Evolutionary conservation across 2,329 filamentous ascomycete genomes (phyloP).

Genomic region (Hymenoscyphus scutula): DNA sequence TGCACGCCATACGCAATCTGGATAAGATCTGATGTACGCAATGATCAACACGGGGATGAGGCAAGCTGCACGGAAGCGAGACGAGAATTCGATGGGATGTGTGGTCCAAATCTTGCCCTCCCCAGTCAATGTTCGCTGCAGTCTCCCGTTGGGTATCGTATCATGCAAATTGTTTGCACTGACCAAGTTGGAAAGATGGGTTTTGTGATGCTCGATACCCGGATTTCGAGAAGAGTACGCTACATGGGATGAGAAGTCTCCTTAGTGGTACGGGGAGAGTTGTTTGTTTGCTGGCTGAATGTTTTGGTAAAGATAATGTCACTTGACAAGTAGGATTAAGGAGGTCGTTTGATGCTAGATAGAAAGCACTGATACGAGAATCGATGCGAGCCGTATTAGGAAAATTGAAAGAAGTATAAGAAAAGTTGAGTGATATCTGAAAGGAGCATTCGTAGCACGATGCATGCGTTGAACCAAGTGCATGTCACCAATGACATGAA

Average conservation of each 20-base stretch:
- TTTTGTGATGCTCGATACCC: not conserved
- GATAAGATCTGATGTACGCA: conserved; percentile 4
- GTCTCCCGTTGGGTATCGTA: not conserved
- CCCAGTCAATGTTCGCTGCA: not conserved
- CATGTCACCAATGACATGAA: conserved; percentile 2
- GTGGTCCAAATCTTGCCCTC: conserved; percentile 4
- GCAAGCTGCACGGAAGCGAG: not conserved
- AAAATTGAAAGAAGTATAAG: not conserved
- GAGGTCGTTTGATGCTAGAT: not conserved
- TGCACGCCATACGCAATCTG: conserved; percentile 1
- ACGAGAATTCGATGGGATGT: not conserved
- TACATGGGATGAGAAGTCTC: conserved; percentile 6
- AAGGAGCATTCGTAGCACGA: not conserved
- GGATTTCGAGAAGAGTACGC: not conserved
- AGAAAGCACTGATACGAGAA: not conserved
- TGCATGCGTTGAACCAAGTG: not conserved
- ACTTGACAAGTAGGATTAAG: not conserved
- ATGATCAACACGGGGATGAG: conserved; percentile 3
- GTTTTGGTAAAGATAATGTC: not conserved
- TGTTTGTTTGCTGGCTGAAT: not conserved
- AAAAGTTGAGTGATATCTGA: not conserved
- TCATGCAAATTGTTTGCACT: not conserved
- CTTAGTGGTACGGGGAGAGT: not conserved
- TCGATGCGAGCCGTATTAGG: not conserved
- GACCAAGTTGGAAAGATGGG: not conserved